A percentile compares a stretch with the other conserved stretches of the same genome.
Evolutionary conservation across 2,329 filamentous ascomycete genomes (phyloP).

Genomic region (Rachicladosporium sp.): DNA sequence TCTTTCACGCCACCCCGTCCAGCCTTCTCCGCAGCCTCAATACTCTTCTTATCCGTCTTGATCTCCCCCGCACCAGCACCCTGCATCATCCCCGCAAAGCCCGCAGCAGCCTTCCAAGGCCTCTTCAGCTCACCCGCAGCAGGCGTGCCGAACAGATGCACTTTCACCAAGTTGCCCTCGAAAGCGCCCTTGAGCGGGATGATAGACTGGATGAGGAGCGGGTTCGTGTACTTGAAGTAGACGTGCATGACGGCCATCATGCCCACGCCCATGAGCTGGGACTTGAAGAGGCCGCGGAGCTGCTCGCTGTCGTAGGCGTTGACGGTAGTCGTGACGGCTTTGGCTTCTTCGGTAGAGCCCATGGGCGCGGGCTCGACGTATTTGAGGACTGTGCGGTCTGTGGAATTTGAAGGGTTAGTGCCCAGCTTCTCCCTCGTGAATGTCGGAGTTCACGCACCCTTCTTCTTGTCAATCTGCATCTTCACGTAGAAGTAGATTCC

Average conservation of each 20-base stretch:
- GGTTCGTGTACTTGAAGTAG: conserved; percentile 99
- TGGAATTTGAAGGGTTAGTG: neutral
- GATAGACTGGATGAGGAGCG: conserved; percentile 95
- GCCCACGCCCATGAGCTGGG: conserved; percentile 85
- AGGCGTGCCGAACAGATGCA: conserved; percentile 78
- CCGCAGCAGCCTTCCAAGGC: conserved; percentile 78
- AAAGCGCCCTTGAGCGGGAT: conserved; percentile 92
- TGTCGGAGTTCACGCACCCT: conserved; percentile 50
- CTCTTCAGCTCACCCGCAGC: conserved; percentile 85
- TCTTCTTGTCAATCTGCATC: conserved; percentile 84
- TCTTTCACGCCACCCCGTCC: conserved; percentile 41
- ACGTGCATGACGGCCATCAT: conserved; percentile 99
- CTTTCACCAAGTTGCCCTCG: conserved; percentile 92
- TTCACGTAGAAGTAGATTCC: conserved; percentile 77
- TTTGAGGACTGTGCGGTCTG: conserved; percentile 94
- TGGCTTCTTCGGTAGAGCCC: conserved; percentile 87
- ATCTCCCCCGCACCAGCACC: conserved; percentile 49
- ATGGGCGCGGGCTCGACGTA: conserved; percentile 93
- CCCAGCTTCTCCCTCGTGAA: too few relatives aligned
- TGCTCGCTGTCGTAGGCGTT: conserved; percentile 88
- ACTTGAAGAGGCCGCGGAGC: conserved; percentile 73
- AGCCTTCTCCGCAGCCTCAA: conserved; percentile 39
- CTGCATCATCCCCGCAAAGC: conserved; percentile 66
- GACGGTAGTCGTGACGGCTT: conserved; percentile 91
- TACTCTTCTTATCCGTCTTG: conserved; percentile 65